A percentile compares a stretch with the other conserved stretches of the same genome.
Evolutionary conservation across 2,329 filamentous ascomycete genomes (phyloP).

Genomic region (Fusarium scirpi): DNA sequence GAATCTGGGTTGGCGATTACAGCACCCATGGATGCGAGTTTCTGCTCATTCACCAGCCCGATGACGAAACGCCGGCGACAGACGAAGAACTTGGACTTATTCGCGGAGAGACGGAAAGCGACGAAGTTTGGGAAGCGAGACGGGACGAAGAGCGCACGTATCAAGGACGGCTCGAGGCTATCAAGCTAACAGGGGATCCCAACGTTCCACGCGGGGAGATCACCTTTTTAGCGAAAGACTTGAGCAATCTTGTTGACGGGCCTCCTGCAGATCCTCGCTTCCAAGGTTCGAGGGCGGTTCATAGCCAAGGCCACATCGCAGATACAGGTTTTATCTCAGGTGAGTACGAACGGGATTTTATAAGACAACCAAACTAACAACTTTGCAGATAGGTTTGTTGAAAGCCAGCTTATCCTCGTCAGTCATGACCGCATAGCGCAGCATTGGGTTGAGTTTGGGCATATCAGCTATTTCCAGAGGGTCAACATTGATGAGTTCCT

Average conservation of each 20-base stretch:
- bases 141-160: slow-evolving; percentile 64
- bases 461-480: slow-evolving; percentile 71
- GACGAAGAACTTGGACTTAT: slow-evolving; percentile 57
- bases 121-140: slow-evolving; percentile 59
- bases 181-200: slow-evolving; percentile 92
- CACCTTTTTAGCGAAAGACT: slow-evolving; percentile 83
- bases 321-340: slow-evolving; percentile 76
- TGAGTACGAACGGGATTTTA: slow-evolving; percentile 52
- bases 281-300: slow-evolving; percentile 78
- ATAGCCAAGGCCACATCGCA: slow-evolving; percentile 82
- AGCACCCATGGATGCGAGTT: slow-evolving; percentile 91
- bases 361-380: background rate
- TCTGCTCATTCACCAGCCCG: slow-evolving; percentile 80
- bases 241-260: slow-evolving; percentile 76
- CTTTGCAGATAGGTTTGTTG: slow-evolving; percentile 75
- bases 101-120: slow-evolving; percentile 57
- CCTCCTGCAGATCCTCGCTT: slow-evolving; percentile 75
- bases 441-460: slow-evolving; percentile 77
- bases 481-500: slow-evolving; percentile 69
- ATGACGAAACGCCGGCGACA: slow-evolving; percentile 54
- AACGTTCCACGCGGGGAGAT: slow-evolving; percentile 90
- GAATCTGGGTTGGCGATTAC: slow-evolving; percentile 94
- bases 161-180: slow-evolving; percentile 78
- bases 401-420: slow-evolving; percentile 81
- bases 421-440: slow-evolving; percentile 83